These are phyloP conservation scores for Diaporthe sp. DNA, from an alignment of 2,329 filamentous ascomycete species.

Conservation along the genomic window DNA sequence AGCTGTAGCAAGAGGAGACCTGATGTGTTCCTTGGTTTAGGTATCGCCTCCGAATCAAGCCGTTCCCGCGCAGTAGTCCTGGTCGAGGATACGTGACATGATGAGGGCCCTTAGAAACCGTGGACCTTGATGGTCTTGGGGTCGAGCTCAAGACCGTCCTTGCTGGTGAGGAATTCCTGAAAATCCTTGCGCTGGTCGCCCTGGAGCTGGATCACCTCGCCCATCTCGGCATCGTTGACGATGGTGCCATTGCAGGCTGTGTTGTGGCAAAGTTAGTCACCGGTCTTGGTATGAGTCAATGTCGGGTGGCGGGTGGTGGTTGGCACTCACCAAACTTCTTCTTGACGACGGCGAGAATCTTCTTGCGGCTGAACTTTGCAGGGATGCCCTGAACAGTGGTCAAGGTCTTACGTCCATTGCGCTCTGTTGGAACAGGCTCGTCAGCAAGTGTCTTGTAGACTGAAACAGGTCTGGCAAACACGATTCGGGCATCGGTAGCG, in stretches of 20 bases:
- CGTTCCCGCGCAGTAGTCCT: slow-evolving; percentile 30
- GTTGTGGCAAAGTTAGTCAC: slow-evolving; percentile 45
- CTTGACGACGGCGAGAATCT: slow-evolving; percentile 99
- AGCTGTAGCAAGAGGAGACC: slow-evolving; percentile 37
- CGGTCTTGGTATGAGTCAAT: slow-evolving; percentile 25
- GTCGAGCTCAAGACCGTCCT: slow-evolving; percentile 95
- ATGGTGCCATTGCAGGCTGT: slow-evolving; percentile 99
- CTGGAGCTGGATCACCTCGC: slow-evolving; percentile 99
- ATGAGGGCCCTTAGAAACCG: slow-evolving; percentile 47
- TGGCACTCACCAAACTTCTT: slow-evolving; percentile 89
- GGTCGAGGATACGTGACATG: slow-evolving; percentile 38
- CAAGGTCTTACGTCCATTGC: slow-evolving; percentile 99
- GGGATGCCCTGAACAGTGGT: slow-evolving; percentile 99
- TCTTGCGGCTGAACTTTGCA: slow-evolving; percentile 99
- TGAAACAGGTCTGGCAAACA: not conserved
- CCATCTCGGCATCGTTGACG: slow-evolving; percentile 95
- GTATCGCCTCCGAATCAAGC: slow-evolving; percentile 34
- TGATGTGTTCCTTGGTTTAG: slow-evolving; percentile 39
- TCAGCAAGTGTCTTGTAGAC: not conserved
- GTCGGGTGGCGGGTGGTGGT: not conserved
- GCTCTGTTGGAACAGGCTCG: slow-evolving; percentile 74
- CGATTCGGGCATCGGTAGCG: not conserved
- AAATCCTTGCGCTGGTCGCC: slow-evolving; percentile 99
- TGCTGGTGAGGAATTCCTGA: slow-evolving; percentile 96
- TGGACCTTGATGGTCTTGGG: slow-evolving; percentile 95